Conservation (phyloP, 106 monocot genomes). For the Hemerocallis citrina region DNA sequence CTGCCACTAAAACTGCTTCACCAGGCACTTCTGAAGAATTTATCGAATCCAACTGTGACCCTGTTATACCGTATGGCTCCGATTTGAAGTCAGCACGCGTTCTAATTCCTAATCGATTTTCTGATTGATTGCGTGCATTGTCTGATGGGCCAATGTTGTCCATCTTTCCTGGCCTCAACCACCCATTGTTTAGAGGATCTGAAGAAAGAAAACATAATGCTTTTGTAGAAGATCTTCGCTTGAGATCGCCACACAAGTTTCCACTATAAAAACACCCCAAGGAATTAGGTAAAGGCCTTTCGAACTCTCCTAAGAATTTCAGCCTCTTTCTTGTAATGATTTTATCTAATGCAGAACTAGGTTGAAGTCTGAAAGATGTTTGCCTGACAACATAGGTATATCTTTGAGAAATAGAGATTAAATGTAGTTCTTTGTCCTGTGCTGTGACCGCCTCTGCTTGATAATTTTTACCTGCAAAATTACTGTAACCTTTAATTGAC, state of each 20-base stretch:
- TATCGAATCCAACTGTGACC: constrained; percentile 32
- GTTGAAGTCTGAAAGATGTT: constrained; percentile 3
- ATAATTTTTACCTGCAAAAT: constrained; percentile 52
- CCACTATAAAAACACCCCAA: constrained; percentile 2
- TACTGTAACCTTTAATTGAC: not conserved
- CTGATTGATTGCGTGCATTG: constrained; percentile 6
- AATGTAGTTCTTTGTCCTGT: constrained; percentile 17
- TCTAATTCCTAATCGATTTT: constrained; percentile 26
- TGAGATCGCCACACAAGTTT: constrained; percentile 1
- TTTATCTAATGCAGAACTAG: constrained; percentile 12
- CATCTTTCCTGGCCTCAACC: constrained; percentile 22
- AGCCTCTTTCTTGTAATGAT: not conserved
- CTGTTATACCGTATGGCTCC: constrained; percentile 46
- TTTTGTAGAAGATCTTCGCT: constrained; percentile 22
- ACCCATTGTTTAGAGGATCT: constrained; percentile 14
- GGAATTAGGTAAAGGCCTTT: constrained; percentile 8
- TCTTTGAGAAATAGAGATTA: constrained; percentile 15
- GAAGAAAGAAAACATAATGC: constrained; percentile 41
- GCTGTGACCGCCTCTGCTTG: constrained; percentile 22
- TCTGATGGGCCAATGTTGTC: constrained; percentile 25
- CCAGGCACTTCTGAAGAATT: constrained; percentile 30
- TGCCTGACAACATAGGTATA: constrained; percentile 13
- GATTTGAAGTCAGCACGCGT: constrained; percentile 54
- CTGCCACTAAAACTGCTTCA: constrained; percentile 43
- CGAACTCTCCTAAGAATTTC: constrained; percentile 10